Evolutionary conservation across 176 grass and related monocot genomes (phyloP), one percentile per base, ranked within the genome.

Genomic region (Lolium perenne): DNA sequence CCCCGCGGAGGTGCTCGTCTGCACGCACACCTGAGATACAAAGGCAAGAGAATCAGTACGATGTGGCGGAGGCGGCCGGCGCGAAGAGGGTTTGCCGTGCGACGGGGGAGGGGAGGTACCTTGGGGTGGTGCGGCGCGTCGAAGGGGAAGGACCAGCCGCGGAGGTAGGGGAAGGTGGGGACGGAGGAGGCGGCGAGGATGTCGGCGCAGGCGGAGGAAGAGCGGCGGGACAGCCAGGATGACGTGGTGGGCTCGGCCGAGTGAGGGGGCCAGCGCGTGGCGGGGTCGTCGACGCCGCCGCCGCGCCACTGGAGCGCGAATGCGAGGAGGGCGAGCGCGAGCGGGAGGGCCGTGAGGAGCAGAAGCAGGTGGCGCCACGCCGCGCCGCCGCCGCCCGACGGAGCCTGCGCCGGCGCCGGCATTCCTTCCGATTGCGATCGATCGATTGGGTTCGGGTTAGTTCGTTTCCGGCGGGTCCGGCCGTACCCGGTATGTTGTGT

Each of bases 241-340:
- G 4, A 11, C 61, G 75, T 14, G 1, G 23, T 68, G 71, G 89
- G 84, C 38, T 92, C 94, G 21, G 82, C 91, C 84, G 84, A 80
- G 45, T 82, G 62, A 1, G 90, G 38, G 3, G 92, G 90, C 96
- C 93, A 98, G 51, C 91, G 86, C 35, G 90, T 29, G 71, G 63
- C 73, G n/a, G 90, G 88, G 63, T 98, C 96, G 20, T 98, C 93
- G 43, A 89, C 88, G 11, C 63, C 88, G 81, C 88, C 92, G 51
- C 96, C 93, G 60, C 93, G 91, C 96, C 93, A 98, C 74, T 98
- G 96, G 67, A 98, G 91, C 13, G 87, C 82, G 65, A 94, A 98
- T 0, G 93, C 96, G 23, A 98, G 88, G 45, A 76, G 65, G 10
- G 91, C 91, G 67, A 98, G 91, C 18, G 80, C 77, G 57, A 98